These are phyloP conservation scores for Trichocomaceae sp. DNA, from an alignment of 2,329 filamentous ascomycete species.

Conservation along the genomic window DNA sequence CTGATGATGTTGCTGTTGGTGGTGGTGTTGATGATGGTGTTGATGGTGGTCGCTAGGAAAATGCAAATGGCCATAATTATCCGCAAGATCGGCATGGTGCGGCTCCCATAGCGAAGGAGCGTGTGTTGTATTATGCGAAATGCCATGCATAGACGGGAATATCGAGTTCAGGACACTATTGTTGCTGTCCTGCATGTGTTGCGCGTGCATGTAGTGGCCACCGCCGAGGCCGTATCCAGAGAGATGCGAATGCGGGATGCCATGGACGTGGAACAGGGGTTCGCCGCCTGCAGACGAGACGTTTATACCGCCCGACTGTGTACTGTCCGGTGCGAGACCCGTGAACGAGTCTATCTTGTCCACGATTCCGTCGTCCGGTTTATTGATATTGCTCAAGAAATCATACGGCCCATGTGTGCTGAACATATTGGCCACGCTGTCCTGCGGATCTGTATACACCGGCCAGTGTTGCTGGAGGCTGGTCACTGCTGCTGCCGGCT, in stretches of 20 bases:
- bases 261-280: conserved; percentile 31
- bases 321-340: conserved; percentile 25
- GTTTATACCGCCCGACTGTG: conserved; percentile 25
- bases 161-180: conserved; percentile 28
- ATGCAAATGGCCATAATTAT: conserved; percentile 29
- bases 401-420: conserved; percentile 27
- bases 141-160: conserved; percentile 33
- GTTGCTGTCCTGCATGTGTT: conserved; percentile 26
- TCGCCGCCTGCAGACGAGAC: conserved; percentile 24
- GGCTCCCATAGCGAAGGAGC: conserved; percentile 24
- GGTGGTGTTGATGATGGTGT: conserved; percentile 3
- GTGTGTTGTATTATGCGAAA: conserved; percentile 24
- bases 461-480: conserved; percentile 31
- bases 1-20: not conserved
- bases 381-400: conserved; percentile 30
- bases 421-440: conserved; percentile 30
- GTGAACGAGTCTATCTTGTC: conserved; percentile 34
- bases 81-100: conserved; percentile 25
- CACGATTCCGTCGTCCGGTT: conserved; percentile 26
- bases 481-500: conserved; percentile 14
- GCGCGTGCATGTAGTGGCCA: conserved; percentile 29
- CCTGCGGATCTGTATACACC: conserved; percentile 29
- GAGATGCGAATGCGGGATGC: conserved; percentile 27
- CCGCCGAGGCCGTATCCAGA: conserved; percentile 24
- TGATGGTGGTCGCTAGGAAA: conserved; percentile 23